Evolutionary conservation across 495 filamentous ascomycete species (phyloP), one percentile per base, ranked within the genome.

Genomic region (Lasiosphaeria ovina): DNA sequence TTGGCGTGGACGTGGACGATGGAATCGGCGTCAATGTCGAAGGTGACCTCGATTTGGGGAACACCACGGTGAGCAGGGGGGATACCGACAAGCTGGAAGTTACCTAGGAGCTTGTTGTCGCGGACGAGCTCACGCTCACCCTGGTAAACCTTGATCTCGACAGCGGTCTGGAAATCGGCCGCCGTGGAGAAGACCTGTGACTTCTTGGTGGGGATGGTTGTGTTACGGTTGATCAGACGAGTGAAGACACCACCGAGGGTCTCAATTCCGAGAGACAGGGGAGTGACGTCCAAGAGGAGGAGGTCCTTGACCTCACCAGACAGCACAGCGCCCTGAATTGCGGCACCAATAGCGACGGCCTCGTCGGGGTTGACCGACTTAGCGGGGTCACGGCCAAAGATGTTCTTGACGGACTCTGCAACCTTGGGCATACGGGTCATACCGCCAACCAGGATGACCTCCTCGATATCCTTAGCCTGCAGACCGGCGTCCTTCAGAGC

Each of bases 391-490:
- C 94, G 95, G 64, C 95, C 93, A 77, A 98, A 98, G 75, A 98
- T 92, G 79, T 81, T 86, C 87, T 96, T 97, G 71, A 98, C 94
- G 40, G 92, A 95, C 81, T 98, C 93, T 63, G 87, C 87, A 68
- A 98, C 94, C 87, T 97, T 98, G 69, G 94, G 94, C 94, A 98
- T 98, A 81, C 94, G 95, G 66, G 95, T 97, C 94, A 98, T 98
- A 79, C 94, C 94, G 85, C 94, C 94, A 57, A 98, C 94, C 33
- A 98, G 88, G 74, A 98, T 98, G 68, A 98, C 91, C 72, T 98
- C 94, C 80, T 98, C 92, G 76, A 98, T 96, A 57, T 98, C 95
- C 78, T 90, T 92, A 63, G 94, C 86, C 79, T 92, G 85, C 50
- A 98, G 86, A 74, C 88, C 88, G 74, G 94, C 95, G 76, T 98